Percentiles rank a stretch among this genome's conserved stretches.
Evolutionary conservation across 1,139 yeast species (phyloP).

Genomic region (Debaryomyces psychrophilus): DNA sequence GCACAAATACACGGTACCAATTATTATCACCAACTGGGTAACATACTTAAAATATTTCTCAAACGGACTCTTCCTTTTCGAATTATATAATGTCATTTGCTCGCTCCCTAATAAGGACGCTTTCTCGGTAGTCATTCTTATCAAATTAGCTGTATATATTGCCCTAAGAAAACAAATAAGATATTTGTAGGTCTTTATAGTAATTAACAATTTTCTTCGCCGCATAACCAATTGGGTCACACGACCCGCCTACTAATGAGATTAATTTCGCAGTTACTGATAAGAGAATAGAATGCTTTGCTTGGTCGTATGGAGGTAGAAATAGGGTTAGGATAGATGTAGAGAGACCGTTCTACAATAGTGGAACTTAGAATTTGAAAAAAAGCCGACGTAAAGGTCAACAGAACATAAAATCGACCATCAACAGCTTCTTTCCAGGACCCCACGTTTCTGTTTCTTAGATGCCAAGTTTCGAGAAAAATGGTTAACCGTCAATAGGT

Average conservation of each 20-base stretch:
- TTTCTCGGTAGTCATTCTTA: constrained; percentile 7
- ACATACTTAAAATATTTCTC: constrained; percentile 3
- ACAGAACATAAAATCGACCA: not conserved
- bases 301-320: not conserved
- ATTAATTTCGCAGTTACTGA: constrained; percentile 1
- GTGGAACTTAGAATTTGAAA: not conserved
- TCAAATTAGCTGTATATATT: not conserved
- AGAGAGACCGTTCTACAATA: not conserved
- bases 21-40: constrained; percentile 3
- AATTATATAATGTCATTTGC: constrained; percentile 6
- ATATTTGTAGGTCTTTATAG: not conserved
- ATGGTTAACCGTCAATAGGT: too few relatives aligned
- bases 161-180: not conserved
- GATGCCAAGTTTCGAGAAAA: not conserved
- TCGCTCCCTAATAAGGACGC: constrained; percentile 8
- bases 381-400: not conserved
- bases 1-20: constrained; percentile 2
- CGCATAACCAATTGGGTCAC: not conserved
- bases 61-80: constrained; percentile 5
- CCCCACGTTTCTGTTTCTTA: not conserved
- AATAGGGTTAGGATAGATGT: not conserved
- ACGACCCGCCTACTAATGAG: not conserved
- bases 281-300: not conserved
- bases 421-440: not conserved
- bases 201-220: not conserved